Evolutionary conservation across 2,329 filamentous ascomycete species (phyloP).

Genomic region (Stagonosporopsis rhizophila): DNA sequence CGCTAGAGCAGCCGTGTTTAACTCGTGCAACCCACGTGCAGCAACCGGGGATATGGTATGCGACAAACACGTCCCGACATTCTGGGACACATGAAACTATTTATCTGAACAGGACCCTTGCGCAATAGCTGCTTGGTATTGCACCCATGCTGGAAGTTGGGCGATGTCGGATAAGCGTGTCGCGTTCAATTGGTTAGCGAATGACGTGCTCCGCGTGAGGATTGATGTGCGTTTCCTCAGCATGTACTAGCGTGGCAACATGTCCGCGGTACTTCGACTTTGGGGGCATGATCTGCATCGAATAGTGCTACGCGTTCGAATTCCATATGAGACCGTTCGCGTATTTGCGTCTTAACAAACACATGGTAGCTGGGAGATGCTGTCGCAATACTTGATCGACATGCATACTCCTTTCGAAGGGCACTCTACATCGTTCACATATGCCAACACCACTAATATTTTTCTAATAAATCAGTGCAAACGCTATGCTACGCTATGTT

Average conservation of each 20-base stretch:
- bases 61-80: not conserved
- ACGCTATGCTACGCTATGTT: slow-evolving; percentile 19
- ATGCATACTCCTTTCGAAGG: not conserved
- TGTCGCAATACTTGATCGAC: not conserved
- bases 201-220: slow-evolving; percentile 18
- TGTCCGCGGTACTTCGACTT: not conserved
- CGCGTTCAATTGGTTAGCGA: slow-evolving; percentile 12
- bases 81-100: not conserved
- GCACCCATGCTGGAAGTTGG: not conserved
- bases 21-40: slow-evolving; percentile 2
- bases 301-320: not conserved
- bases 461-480: not conserved
- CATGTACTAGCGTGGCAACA: slow-evolving; percentile 6
- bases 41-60: not conserved
- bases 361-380: not conserved
- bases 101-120: slow-evolving; percentile 6
- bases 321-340: not conserved
- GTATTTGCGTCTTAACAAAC: not conserved
- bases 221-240: slow-evolving; percentile 11
- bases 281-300: not conserved
- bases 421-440: not conserved
- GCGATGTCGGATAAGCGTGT: slow-evolving; percentile 16
- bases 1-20: not conserved
- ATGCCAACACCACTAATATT: not conserved
- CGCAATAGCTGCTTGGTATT: slow-evolving; percentile 13